These are phyloP conservation scores for Sporothrix brasiliensis DNA, from an alignment of 2,329 filamentous ascomycete species.

Conservation along the genomic window DNA sequence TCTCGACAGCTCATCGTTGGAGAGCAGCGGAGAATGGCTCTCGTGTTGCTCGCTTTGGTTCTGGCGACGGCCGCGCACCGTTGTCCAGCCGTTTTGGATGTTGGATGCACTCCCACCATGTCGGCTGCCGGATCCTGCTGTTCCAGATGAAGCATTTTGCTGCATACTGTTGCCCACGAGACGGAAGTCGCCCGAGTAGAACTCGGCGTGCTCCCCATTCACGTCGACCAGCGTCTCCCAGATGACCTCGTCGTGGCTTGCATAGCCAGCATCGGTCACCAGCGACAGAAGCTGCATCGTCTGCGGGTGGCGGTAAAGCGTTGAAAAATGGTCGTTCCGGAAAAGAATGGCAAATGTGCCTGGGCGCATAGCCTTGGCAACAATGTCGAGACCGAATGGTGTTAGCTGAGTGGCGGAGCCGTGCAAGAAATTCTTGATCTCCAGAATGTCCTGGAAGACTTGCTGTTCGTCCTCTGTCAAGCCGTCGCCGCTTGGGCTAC, in stretches of 20 bases:
- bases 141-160: constrained; percentile 27
- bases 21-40: neutral
- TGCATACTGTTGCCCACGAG: constrained; percentile 61
- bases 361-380: constrained; percentile 69
- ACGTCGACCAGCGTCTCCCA: constrained; percentile 95
- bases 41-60: constrained; percentile 35
- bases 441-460: constrained; percentile 78
- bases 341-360: constrained; percentile 90
- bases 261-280: constrained; percentile 91
- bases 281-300: constrained; percentile 76
- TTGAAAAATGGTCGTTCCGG: constrained; percentile 96
- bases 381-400: constrained; percentile 73
- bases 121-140: neutral
- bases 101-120: neutral
- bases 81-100: constrained; percentile 55
- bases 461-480: constrained; percentile 74
- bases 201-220: constrained; percentile 78
- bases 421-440: constrained; percentile 80
- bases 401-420: constrained; percentile 87
- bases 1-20: constrained; percentile 37
- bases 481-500: constrained; percentile 50
- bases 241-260: constrained; percentile 83
- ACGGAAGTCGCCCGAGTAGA: constrained; percentile 88
- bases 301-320: constrained; percentile 83
- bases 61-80: constrained; percentile 50